phyloP scores from a whole-genome alignment of 2,329 filamentous ascomycete genomes.

The Metarhizium sp. region DNA sequence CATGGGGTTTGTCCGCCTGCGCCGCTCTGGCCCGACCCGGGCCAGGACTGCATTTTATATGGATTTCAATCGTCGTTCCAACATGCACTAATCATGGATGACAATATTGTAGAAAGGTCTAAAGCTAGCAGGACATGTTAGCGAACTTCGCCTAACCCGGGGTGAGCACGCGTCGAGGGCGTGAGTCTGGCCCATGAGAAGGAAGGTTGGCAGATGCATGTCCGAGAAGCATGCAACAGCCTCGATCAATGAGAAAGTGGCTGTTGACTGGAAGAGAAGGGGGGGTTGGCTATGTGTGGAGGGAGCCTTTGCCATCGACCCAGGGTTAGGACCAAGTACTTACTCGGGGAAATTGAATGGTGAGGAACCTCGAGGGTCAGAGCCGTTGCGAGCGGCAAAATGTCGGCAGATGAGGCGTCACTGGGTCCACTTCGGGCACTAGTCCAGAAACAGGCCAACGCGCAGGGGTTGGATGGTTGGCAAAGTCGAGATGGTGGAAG shows the following conservation, averaged over 20 bases:
- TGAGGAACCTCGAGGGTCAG: constrained; percentile 2
- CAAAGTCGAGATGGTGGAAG: not conserved
- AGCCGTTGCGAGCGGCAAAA: constrained; percentile 7
- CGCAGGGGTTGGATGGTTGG: constrained; percentile 8
- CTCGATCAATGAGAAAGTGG: not conserved
- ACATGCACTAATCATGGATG: constrained; percentile 12
- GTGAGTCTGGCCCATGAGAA: constrained; percentile 12
- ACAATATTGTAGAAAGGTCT: constrained; percentile 9
- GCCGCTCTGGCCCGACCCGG: constrained; percentile 26
- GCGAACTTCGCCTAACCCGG: constrained; percentile 14
- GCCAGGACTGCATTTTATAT: constrained; percentile 32
- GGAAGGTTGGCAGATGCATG: constrained; percentile 7
- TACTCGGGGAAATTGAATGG: not conserved
- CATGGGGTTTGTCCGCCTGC: constrained; percentile 25
- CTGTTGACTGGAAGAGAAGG: constrained; percentile 1
- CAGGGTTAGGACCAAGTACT: constrained; percentile 7
- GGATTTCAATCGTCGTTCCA: constrained; percentile 13
- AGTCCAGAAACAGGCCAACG: constrained; percentile 2
- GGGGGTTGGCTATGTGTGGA: not conserved
- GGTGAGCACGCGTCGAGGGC: constrained; percentile 6
- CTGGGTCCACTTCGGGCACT: constrained; percentile 3
- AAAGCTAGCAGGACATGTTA: constrained; percentile 21
- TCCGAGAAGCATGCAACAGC: not conserved
- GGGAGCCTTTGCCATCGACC: not conserved
- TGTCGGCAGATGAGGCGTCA: constrained; percentile 5